Base-by-base conservation (phyloP, 768 basidiomycete species). In the Infundibulicybe gibba region DNA sequence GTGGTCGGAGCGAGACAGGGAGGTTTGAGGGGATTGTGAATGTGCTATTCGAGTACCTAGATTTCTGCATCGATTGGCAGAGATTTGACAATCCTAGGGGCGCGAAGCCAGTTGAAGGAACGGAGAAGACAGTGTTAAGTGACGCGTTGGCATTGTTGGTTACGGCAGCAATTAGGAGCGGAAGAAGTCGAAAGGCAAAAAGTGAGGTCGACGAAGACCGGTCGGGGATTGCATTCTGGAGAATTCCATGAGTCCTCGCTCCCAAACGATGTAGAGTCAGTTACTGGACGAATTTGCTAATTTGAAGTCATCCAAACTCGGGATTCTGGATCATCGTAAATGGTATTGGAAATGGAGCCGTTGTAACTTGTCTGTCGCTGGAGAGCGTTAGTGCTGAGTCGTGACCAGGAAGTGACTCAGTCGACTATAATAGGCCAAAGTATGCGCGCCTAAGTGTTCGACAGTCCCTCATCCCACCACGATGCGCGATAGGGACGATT, bases 211-310 rank as follows among this genome's bases (percentile, higher is more conserved):
- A 83, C 51, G 65, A 71, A 42, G 77, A 79, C 41, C 62, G 81
- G 40, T 71, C 73, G 49, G 83, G 84, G 1, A 79, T 87, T 47
- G 83, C 76, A 2, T 79, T 85, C 73, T 84, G 81, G 80, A 63
- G 82, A 40, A 82, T 85, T 43, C 79, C 79, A 25, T 25, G n/a
- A n/a, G n/a, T n/a, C n/a, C n/a, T n/a, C n/a, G n/a, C n/a, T n/a
- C n/a, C n/a, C n/a, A n/a, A n/a, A n/a, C n/a, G n/a, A n/a, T n/a
- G n/a, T n/a, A n/a, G n/a, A n/a, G n/a, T n/a, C n/a, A n/a, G n/a
- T n/a, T n/a, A n/a, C n/a, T n/a, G n/a, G n/a, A n/a, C n/a, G n/a
- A n/a, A n/a, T n/a, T n/a, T n/a, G n/a, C n/a, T n/a, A n/a, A n/a
- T n/a, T n/a, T n/a, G 4, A 25, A 25, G 25, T 8, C 25, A 25